Evolutionary conservation across 345 rosid species (phyloP), one percentile per base, ranked within the genome.

Genomic region (Gossypium raimondii): DNA sequence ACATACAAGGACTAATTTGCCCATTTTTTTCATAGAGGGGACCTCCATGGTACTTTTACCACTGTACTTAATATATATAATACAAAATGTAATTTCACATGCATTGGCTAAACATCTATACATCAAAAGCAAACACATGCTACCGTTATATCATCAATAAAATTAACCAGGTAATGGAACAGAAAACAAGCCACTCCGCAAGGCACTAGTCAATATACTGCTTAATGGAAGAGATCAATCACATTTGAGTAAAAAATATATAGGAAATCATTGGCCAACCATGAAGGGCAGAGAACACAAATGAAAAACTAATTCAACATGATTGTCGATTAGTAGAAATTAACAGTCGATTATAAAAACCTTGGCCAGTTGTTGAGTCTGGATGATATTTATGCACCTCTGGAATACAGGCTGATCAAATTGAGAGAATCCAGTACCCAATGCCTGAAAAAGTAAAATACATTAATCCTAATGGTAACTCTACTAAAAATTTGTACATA

Each of bases 321-420:
- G 41, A 67, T 67, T 68, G 9, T 51, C 29, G 9, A 68, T 50
- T n/a, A 17, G 45, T 20, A 56, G 8, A 27, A 25, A 50, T 51
- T 51, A 27, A 50, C 13, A 50, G 22, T 25, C 2, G 1, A 69
- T 27, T 69, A 69, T 69, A 41, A 50, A 67, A 85, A 93, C 99
- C 98, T 96, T 93, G 71, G 98, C 94, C 81, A 85, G 47, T 71
- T 81, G 97, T 74, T 93, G 99, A 67, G 81, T 72, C 79, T 82
- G 94, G 75, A 96, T 87, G 85, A 96, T 89, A 88, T 79, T 80
- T 78, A 90, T 89, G 90, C 98, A 93, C 87, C 99, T 91, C 80
- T 87, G 93, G 77, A 88, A 93, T 58, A 96, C 97, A 80, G 99
- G 97, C 77, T 85, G 90, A 57, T 93, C 97, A 87, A 93, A 96